Base-by-base conservation (phyloP, 1,139 yeast species). In the Candida tetrigidarum region DNA sequence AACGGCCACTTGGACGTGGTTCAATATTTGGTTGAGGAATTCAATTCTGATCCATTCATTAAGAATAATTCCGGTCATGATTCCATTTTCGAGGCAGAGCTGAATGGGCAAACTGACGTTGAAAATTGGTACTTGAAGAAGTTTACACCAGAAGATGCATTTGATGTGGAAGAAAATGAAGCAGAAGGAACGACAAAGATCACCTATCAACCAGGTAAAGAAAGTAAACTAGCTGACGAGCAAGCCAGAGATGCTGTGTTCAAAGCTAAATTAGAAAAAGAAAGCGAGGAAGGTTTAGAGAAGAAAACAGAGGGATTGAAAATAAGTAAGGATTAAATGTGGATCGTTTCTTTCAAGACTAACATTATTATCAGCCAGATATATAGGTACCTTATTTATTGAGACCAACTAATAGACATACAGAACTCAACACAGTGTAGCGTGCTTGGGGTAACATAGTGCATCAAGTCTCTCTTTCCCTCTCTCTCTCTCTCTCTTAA, bases 31-130 rank as follows among this genome's bases (percentile, higher is more conserved):
- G 84, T 93, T 59, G 92, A 86, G 26, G 76, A 81, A 44, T 88
- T 82, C 52, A 75, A 77, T 6, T 96, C 92, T 0, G 96, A 93
- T 62, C 92, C 96, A 15, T 86, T 88, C 57, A 59, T 79, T 30
- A 86, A 84, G 64, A 93, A 93, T 66, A 63, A 68, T 12, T 81
- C 84, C 37, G 88, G 84, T 23, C 95, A 90, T 58, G 98, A 93
- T 63, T 78, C 90, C 3, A 84, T 93, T 52, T 91, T 73, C 60
- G 97, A 92, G 62, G 97, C 98, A 2, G 97, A 91, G 61, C 81
- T 79, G 52, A 85, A 82, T 55, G 81, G 78, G 37, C 75, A 81
- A 53, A 80, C 75, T 45, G 86, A 82, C 26, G 81, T 84, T 10
- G 92, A 84, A 56, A 79, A 81, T 44, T 91, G 86, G 74, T 80